Conservation (phyloP, 495 filamentous ascomycete genomes). For the Penicillium desertorum region DNA sequence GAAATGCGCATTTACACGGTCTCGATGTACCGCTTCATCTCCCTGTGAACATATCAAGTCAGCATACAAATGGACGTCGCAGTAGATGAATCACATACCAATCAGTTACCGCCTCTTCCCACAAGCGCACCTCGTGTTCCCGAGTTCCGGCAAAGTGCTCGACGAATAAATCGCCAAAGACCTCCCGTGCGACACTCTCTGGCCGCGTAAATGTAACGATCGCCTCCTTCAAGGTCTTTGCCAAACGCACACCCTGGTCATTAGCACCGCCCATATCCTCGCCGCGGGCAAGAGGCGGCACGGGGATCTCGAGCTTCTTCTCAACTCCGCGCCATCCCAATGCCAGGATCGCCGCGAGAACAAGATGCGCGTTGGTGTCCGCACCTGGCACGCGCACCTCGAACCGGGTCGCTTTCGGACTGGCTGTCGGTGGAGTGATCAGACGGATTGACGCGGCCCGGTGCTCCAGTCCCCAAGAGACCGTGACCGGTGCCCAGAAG, state of each 20-base stretch:
- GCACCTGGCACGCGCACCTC: slow-evolving; percentile 91
- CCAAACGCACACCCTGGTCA: slow-evolving; percentile 64
- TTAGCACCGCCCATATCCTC: slow-evolving; percentile 68
- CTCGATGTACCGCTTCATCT: slow-evolving; percentile 53
- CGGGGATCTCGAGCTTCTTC: slow-evolving; percentile 78
- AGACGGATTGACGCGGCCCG: slow-evolving; percentile 87
- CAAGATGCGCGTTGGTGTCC: slow-evolving; percentile 84
- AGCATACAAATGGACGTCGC: slow-evolving; percentile 11
- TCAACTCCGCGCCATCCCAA: slow-evolving; percentile 88
- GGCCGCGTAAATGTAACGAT: slow-evolving; percentile 68
- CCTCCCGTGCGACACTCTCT: slow-evolving; percentile 83
- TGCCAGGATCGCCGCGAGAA: slow-evolving; percentile 81
- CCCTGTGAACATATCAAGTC: slow-evolving; percentile 33
- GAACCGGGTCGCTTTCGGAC: slow-evolving; percentile 81
- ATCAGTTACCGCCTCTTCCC: slow-evolving; percentile 94
- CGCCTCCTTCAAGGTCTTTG: slow-evolving; percentile 80
- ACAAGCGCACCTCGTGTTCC: slow-evolving; percentile 84
- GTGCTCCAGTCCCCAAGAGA: slow-evolving; percentile 95
- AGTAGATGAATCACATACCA: slow-evolving; percentile 57
- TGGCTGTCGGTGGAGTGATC: slow-evolving; percentile 82
- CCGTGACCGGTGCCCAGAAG: slow-evolving; percentile 97
- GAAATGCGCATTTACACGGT: slow-evolving; percentile 34
- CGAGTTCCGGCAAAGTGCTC: slow-evolving; percentile 93
- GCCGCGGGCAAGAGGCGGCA: slow-evolving; percentile 78
- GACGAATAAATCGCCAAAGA: slow-evolving; percentile 92